Base-by-base conservation (phyloP, 306 rosid genomes). In the Parietaria judaica region DNA sequence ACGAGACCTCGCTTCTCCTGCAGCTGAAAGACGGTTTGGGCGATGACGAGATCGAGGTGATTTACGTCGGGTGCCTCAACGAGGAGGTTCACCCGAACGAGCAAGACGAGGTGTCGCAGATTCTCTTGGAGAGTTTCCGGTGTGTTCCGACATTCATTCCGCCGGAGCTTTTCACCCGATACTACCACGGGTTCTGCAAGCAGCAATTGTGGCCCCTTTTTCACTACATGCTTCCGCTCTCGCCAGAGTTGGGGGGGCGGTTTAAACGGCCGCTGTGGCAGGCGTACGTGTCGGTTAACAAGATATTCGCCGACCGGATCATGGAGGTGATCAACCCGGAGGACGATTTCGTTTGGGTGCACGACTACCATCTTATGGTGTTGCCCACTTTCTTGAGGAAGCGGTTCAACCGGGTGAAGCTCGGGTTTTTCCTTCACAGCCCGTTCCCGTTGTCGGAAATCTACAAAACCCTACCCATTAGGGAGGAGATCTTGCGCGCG, bases 271-370 rank as follows among this genome's bases (percentile, higher is more conserved):
- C 80, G 0, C 60, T 81, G 36, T 88, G 94, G 94, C 96, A 85
- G 58, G 96, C 96, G 0, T 88, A 88, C 74, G 84, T 85, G 9
- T 85, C 90, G 0, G 96, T 83, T 23, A 88, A 88, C 62, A 88
- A 88, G 64, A 81, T 88, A 37, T 88, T 88, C 46, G 96, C 96
- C 0, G 96, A 88, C 74, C 83, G 86, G 72, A 80, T 88, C 51
- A 85, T 83, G 96, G 96, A 88, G 70, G 96, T 88, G 58, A 88
- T 88, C 58, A 88, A 83, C 67, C 94, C 96, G 10, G 94, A 88
- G 46, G 94, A 85, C 63, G 96, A 85, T 72, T 83, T 69, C 59
- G 94, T 88, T 49, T 88, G 96, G 96, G 72, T 88, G 51, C 96
- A 88, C 72, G 96, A 88, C 71, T 88, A 88, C 75, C 96, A 88